phyloP scores from a whole-genome alignment of 1,284 basidiomycete species.

The Rhodotorula sp. region DNA sequence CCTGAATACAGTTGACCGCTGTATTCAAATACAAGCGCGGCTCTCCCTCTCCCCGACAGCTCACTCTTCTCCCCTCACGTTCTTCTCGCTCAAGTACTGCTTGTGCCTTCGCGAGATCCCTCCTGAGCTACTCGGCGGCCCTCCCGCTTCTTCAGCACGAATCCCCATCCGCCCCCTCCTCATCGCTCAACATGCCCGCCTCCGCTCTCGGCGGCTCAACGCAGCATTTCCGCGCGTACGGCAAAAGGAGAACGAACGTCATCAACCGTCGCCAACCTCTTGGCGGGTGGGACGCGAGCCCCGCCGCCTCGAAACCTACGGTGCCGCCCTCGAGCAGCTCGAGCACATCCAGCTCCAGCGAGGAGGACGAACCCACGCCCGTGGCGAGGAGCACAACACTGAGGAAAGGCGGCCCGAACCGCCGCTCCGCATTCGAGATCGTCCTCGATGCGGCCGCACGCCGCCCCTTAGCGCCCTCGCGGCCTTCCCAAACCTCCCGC shows the following conservation, averaged over 20 bases:
- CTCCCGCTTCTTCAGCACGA: slow-evolving; percentile 1
- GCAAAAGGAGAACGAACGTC: slow-evolving; percentile 33
- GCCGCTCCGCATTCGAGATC: not conserved
- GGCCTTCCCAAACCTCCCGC: not conserved
- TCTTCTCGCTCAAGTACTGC: too few species aligned
- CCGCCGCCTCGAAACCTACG: not conserved
- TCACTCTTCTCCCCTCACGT: not conserved
- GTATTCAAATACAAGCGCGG: not conserved
- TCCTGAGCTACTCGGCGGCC: not conserved
- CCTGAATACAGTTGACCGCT: not conserved
- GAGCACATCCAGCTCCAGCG: not conserved
- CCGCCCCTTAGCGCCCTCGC: not conserved
- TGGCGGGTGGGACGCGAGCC: not conserved
- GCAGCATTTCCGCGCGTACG: slow-evolving; percentile 32
- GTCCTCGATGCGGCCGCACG: not conserved
- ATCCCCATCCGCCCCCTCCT: not conserved
- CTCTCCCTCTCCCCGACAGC: not conserved
- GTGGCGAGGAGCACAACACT: too few species aligned
- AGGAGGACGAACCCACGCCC: not conserved
- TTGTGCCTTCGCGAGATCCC: not conserved
- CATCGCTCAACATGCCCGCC: slow-evolving; percentile 2
- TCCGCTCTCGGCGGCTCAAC: slow-evolving; percentile 6
- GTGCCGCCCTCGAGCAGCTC: not conserved
- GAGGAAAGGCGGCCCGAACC: too few species aligned
- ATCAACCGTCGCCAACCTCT: slow-evolving; percentile 17